A percentile compares a stretch with the other conserved stretches of the same genome.
These are phyloP conservation scores for Trichomonascus vanleenenianus DNA, from an alignment of 805 yeast genomes.

Conservation along the genomic window DNA sequence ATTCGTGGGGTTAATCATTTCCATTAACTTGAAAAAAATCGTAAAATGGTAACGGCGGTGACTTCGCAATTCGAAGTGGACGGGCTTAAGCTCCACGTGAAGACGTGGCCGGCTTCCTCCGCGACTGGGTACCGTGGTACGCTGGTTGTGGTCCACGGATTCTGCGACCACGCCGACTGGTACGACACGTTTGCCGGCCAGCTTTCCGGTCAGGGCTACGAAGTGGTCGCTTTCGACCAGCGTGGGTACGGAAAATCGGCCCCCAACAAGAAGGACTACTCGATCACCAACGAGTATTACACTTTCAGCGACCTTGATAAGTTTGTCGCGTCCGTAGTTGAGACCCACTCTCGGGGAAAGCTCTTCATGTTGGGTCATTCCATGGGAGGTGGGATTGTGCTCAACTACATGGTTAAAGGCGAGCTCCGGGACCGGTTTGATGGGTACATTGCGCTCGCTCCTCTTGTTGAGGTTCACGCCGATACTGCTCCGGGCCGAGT, in stretches of 20 bases:
- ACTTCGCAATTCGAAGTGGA: slow-evolving; percentile 4
- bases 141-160: slow-evolving; percentile 31
- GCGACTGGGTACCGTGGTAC: slow-evolving; percentile 20
- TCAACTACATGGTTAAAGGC: slow-evolving; percentile 32
- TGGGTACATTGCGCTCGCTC: slow-evolving; percentile 29
- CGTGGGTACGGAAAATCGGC: slow-evolving; percentile 34
- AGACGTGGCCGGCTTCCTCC: slow-evolving; percentile 16
- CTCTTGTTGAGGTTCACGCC: slow-evolving; percentile 24
- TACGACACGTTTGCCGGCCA: slow-evolving; percentile 26
- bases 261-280: slow-evolving; percentile 21
- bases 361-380: slow-evolving; percentile 30
- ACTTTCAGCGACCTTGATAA: slow-evolving; percentile 29
- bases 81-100: slow-evolving; percentile 10
- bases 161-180: slow-evolving; percentile 27
- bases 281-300: slow-evolving; percentile 27
- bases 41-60: neutral
- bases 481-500: slow-evolving; percentile 20
- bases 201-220: slow-evolving; percentile 27
- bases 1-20: neutral
- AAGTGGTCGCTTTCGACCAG: slow-evolving; percentile 31
- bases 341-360: slow-evolving; percentile 16
- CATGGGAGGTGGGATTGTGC: slow-evolving; percentile 33
- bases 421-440: slow-evolving; percentile 24
- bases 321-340: slow-evolving; percentile 15
- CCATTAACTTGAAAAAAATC: neutral